phyloP scores from a whole-genome alignment of 768 basidiomycete genomes.

The Lentinus brumalis region DNA sequence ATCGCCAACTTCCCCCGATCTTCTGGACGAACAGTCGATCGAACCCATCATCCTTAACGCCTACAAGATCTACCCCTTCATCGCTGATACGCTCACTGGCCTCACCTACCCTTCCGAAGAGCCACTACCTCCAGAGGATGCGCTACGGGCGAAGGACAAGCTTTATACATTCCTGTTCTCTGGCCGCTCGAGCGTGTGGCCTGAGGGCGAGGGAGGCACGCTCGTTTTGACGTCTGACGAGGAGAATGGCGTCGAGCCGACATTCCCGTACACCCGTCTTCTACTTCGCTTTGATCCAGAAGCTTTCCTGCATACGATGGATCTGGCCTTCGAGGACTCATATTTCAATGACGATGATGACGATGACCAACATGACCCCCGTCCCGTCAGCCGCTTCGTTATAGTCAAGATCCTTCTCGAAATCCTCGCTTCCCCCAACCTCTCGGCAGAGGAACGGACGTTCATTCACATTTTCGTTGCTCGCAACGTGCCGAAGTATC shows the following conservation, averaged over 20 bases:
- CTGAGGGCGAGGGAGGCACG: conserved; percentile 66
- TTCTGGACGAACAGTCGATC: conserved; percentile 41
- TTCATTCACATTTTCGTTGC: conserved; percentile 96
- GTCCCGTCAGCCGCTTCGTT: conserved; percentile 70
- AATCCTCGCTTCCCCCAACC: conserved; percentile 56
- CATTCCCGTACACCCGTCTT: conserved; percentile 87
- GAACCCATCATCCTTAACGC: conserved; percentile 71
- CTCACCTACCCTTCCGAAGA: conserved; percentile 86
- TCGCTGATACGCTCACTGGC: conserved; percentile 79
- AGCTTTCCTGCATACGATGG: conserved; percentile 89
- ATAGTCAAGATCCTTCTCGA: conserved; percentile 86
- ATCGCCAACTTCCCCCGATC: conserved; percentile 18
- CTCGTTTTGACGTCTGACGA: conserved; percentile 77
- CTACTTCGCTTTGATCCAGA: conserved; percentile 90
- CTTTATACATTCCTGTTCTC: conserved; percentile 86
- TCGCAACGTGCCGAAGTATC: conserved; percentile 95
- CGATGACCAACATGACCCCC: conserved; percentile 39
- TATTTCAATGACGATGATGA: conserved; percentile 87
- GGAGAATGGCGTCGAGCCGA: conserved; percentile 74
- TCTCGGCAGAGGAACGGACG: conserved; percentile 66
- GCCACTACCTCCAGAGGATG: conserved; percentile 64
- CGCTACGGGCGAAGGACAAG: conserved; percentile 65
- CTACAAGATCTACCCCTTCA: conserved; percentile 90
- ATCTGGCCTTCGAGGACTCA: conserved; percentile 92
- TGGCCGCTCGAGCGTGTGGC: conserved; percentile 80